Evolutionary conservation across 305 asterid genomes (phyloP), one percentile per base, ranked within the genome.

Genomic region (Fraxinus latifolia): DNA sequence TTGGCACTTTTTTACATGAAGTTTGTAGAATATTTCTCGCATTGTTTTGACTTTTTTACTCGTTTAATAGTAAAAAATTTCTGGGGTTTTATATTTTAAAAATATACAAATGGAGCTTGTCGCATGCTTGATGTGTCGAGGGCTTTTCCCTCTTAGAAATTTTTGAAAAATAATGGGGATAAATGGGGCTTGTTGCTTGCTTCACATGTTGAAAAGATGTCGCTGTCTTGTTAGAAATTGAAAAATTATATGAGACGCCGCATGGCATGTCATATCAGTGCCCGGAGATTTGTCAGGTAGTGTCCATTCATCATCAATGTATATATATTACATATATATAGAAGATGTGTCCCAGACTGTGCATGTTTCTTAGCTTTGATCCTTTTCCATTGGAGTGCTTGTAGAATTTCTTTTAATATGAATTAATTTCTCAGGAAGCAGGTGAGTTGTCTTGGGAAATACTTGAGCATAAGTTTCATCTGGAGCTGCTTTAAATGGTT

Each of bases 401-500:
- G 79, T 76, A 15, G 50, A 73, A 5, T 34, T 36, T 70, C 71
- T 73, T 44, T 44, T 67, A 14, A 19, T 25, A 29, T 55, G 47
- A n/a, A 47, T 68, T 76, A n/a, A 42, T 29, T 39, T 53, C 79
- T 17, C 97, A 95, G 99, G 84, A 93, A 93, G 84, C 97, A 95
- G 93, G 97, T 95, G 68, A 87, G 90, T 70, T 86, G 89, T 83
- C 94, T 95, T 76, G 99, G 99, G 73, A 95, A 95, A 85, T 95
- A 94, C 83, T 85, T 95, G 85, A 93, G 99, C 89, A 91, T 95
- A 80, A 94, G 98, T 88, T 95, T 95, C 90, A 82, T 68, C 88
- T 95, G 97, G 97, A 95, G 99, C 89, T 91, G 88, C 91, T 95
- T 94, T 85, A 95, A 95, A 89, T 95, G 99, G 99, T 95, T 95